Base-by-base conservation (phyloP, 192 early-diverging fungal genomes). In the Podila epicladia region DNA sequence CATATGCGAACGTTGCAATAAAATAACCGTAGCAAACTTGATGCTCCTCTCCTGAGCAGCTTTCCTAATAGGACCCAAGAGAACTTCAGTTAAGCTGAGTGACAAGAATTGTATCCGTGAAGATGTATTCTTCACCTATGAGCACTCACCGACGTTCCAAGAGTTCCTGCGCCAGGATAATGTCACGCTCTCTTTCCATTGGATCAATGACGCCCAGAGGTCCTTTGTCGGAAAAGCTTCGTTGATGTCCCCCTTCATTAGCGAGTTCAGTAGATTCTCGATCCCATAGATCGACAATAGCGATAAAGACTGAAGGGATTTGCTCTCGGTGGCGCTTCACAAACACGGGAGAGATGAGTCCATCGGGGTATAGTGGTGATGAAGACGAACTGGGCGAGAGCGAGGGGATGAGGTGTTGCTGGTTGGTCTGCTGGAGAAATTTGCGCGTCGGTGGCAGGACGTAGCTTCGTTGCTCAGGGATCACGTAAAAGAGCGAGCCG, bases 301-400 rank as follows among this genome's bases (percentile, higher is more conserved):
- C 87, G 37, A 95, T 89, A 37, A 93, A 79, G 19, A 91, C 89
- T 19, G 89, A 84, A 4, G 95, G 94, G 1, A 90, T 67, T 9
- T 74, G 57, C 31, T 91, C 84, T 38, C 85, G 86, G 68, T 97
- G 93, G 62, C 91, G 87, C 26, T 73, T 60, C 24, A 95, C 69
- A 93, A 93, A 97, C 17, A 72, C 45, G 1, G 93, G 88, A 1
- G 87, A 82, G 73, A 97, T 90, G n/a, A 97, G 75, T 22, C 96
- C 96, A 82, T 96, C 94, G 1, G 96, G 95, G 85, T 91, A 87
- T 60, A 96, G 69, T 13, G 93, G 90, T 9, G 96, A 97, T 7
- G 82, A 69, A 8, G 86, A 85, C 24, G 82, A 85, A 1, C 89
- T 76, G 7, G 95, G 95, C 5, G 95, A 95, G 20, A 96, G 70